These are phyloP conservation scores for Yarrowia bubula DNA, from an alignment of 805 yeast species.

Conservation along the genomic window DNA sequence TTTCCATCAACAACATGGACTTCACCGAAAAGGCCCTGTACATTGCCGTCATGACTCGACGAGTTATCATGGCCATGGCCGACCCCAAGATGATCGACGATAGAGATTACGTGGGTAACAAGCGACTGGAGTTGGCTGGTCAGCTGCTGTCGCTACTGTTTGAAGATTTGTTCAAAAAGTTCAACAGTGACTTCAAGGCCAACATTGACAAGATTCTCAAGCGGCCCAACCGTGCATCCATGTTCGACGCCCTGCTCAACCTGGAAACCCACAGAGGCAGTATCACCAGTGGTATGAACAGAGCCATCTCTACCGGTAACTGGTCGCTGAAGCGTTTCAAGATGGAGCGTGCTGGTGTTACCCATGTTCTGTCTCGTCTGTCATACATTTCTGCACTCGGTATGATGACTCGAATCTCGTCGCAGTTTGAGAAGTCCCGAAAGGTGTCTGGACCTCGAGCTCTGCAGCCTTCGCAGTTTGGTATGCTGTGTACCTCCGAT, in stretches of 20 bases:
- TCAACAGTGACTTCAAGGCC: constrained; percentile 90
- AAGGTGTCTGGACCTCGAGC: constrained; percentile 99
- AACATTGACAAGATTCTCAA: constrained; percentile 90
- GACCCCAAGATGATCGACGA: constrained; percentile 96
- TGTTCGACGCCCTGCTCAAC: constrained; percentile 87
- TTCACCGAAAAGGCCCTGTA: constrained; percentile 93
- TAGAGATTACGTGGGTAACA: constrained; percentile 97
- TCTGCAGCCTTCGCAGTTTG: constrained; percentile 97
- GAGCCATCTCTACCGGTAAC: constrained; percentile 98
- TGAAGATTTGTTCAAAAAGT: constrained; percentile 95
- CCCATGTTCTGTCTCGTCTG: constrained; percentile 88
- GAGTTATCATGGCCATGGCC: constrained; percentile 93
- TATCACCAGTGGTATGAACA: constrained; percentile 88
- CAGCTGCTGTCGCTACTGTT: constrained; percentile 91
- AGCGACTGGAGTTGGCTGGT: constrained; percentile 95
- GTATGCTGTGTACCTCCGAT: constrained; percentile 98
- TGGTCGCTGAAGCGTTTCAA: constrained; percentile 98
- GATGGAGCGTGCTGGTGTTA: constrained; percentile 99
- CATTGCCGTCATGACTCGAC: constrained; percentile 93
- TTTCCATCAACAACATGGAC: constrained; percentile 78
- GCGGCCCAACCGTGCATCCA: constrained; percentile 91
- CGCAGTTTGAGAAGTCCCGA: constrained; percentile 97
- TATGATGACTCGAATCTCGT: constrained; percentile 98
- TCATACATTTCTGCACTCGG: constrained; percentile 94
- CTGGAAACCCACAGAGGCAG: constrained; percentile 90